A percentile compares a stretch with the other conserved stretches of the same genome.
phyloP scores from a whole-genome alignment of 1,284 basidiomycete species.

The Grifola frondosa region DNA sequence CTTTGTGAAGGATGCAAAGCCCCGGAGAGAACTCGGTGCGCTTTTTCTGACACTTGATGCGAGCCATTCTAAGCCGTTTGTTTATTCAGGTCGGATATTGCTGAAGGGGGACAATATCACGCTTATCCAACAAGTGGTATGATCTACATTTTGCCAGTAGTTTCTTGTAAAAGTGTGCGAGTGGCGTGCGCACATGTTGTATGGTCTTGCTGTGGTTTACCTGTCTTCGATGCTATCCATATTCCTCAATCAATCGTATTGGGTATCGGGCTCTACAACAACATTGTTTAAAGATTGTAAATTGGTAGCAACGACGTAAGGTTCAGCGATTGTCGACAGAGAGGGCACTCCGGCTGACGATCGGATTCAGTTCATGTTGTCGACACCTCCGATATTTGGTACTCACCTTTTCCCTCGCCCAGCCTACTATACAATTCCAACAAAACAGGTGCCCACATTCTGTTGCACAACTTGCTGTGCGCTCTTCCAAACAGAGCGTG shows the following conservation, averaged over 20 bases:
- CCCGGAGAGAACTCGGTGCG: conserved; percentile 78
- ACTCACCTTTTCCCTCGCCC: conserved; percentile 84
- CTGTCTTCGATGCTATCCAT: conserved; percentile 13
- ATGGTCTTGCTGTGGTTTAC: conserved; percentile 26
- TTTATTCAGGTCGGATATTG: conserved; percentile 78
- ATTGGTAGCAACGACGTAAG: conserved; percentile 76
- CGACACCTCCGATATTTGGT: neutral
- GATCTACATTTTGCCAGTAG: conserved; percentile 7
- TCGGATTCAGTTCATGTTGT: conserved; percentile 5
- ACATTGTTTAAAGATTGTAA: conserved; percentile 61
- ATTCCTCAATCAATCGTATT: neutral
- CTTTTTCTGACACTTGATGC: conserved; percentile 4
- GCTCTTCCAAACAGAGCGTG: conserved; percentile 83
- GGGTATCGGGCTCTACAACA: too few species aligned
- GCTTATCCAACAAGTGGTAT: conserved; percentile 77
- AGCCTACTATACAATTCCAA: conserved; percentile 88
- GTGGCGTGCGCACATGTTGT: conserved; percentile 17
- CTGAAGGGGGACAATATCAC: conserved; percentile 98
- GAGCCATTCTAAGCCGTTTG: conserved; percentile 1
- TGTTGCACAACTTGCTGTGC: conserved; percentile 79
- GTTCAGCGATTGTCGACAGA: conserved; percentile 80
- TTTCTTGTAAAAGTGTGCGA: conserved; percentile 23
- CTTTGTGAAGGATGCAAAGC: conserved; percentile 84
- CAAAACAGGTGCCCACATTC: conserved; percentile 96
- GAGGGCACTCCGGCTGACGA: conserved; percentile 77